Evolutionary conservation across 352 stramenopile genomes (phyloP).

Genomic region (Globisporangium cystogenes): DNA sequence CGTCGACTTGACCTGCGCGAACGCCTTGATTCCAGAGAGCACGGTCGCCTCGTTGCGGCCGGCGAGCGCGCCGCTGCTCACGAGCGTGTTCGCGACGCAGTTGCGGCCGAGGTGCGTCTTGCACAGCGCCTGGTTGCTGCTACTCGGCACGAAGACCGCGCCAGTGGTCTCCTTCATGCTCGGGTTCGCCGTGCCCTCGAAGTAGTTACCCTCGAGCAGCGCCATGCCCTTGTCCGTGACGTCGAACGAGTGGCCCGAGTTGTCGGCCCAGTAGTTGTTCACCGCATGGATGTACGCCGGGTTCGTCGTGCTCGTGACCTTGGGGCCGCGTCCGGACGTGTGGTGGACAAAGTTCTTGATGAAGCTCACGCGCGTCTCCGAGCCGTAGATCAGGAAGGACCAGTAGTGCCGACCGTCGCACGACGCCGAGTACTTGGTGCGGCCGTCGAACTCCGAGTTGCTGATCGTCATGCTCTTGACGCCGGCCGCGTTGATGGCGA

Average conservation of each 20-base stretch:
- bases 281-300: slow-evolving; percentile 19
- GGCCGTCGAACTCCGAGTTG: slow-evolving; percentile 26
- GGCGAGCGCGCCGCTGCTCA: slow-evolving; percentile 3
- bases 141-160: slow-evolving; percentile 10
- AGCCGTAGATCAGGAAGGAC: slow-evolving; percentile 27
- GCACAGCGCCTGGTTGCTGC: slow-evolving; percentile 9
- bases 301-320: slow-evolving; percentile 15
- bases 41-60: slow-evolving; percentile 2
- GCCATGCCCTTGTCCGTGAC: slow-evolving; percentile 24
- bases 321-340: slow-evolving; percentile 30
- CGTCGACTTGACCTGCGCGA: slow-evolving; percentile 3
- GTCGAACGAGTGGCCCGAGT: slow-evolving; percentile 32
- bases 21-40: slow-evolving; percentile 2
- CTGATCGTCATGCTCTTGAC: not conserved
- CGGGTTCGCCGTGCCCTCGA: slow-evolving; percentile 24
- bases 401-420: slow-evolving; percentile 56
- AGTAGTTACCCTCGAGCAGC: slow-evolving; percentile 40
- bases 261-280: slow-evolving; percentile 45
- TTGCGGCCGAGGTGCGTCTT: slow-evolving; percentile 6
- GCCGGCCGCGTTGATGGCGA: slow-evolving; percentile 9
- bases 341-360: slow-evolving; percentile 32
- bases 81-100: slow-evolving; percentile 4
- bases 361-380: slow-evolving; percentile 20
- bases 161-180: slow-evolving; percentile 9
- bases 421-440: slow-evolving; percentile 29